Base-by-base conservation (phyloP, 805 yeast species). In the Starmera caribaea region DNA sequence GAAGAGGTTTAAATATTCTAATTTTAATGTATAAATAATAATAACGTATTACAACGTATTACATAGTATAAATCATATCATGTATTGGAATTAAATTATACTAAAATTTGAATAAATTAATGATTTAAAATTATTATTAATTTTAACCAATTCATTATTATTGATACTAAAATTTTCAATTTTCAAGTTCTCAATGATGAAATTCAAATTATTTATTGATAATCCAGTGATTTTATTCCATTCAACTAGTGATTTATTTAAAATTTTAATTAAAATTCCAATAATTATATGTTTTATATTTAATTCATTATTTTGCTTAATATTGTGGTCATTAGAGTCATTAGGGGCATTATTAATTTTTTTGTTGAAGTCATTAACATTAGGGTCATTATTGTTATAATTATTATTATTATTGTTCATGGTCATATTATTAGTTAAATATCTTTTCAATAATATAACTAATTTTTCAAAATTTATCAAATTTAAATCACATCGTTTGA, bases 371-470 rank as follows among this genome's bases (percentile, higher is more conserved):
- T n/a, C n/a, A n/a, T n/a, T n/a, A n/a, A n/a, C n/a, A n/a, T n/a
- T n/a, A n/a, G n/a, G n/a, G 32, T 31, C 8, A 11, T 11, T n/a
- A 8, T 8, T 4, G 16, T 10, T 2, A 14, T 32, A 15, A 24
- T 21, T 9, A 21, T 21, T 21, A 21, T 21, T 9, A 21, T 21
- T 21, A 21, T 7, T 21, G 26, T 21, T 21, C 26, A 5, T 21
- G n/a, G n/a, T n/a, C 5, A 28, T 8, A 10, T 10, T 21, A 13
- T 17, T 34, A 17, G 29, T 36, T 5, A 33, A 26, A 12, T 32
- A 36, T 14, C 39, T 16, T 6, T 33, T 31, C 34, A 40, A 21
- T 28, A 40, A 24, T n/a, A 40, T 36, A 16, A 39, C 10, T 12
- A 40, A 30, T 28, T 30, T 40, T 30, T 36, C 39, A 13, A 28